Base-by-base conservation (phyloP, 345 rosid species). In the Eucalyptus rudis region DNA sequence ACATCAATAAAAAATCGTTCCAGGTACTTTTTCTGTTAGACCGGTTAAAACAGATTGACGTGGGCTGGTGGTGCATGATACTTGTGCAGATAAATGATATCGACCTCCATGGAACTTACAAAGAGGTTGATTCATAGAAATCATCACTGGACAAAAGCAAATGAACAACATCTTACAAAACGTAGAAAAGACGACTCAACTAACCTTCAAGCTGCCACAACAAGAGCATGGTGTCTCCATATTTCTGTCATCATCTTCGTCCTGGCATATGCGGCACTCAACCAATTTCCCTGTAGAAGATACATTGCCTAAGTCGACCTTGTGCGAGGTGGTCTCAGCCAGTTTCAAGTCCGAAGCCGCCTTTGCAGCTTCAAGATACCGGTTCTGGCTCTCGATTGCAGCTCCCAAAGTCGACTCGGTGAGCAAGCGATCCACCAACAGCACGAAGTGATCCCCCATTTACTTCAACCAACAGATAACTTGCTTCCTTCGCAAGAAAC, bases 221-320 rank as follows among this genome's bases (percentile, higher is more conserved):
- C 99, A 97, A 86, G 97, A 93, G 90, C 99, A 96, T 62, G 99
- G 99, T 25, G 95, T 91, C 93, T 97, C 99, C 99, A 97, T 96
- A 52, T 95, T 95, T 5, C 95, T 94, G 91, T 95, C 97, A 71
- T 87, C 92, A 88, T 96, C 99, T 47, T 97, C 99, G 56, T 96
- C 99, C 89, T 96, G 99, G 92, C 99, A 97, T 81, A 97, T 97
- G 93, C 98, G 94, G 90, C 99, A 97, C 81, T 96, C 95, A n/a
- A 93, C 99, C 92, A 96, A 88, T 91, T 93, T 92, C 86, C 92
- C 71, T 0, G 91, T 92, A 80, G 92, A 88, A 6, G 91, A 93
- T 47, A 93, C 56, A 68, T 92, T 94, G 76, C 91, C 93, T 31
- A 94, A 93, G 58, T 94, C 95, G 22, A 92, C 68, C 88, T 89